These are phyloP conservation scores for Linum trigynum DNA, from an alignment of 345 rosid genomes.

Conservation along the genomic window DNA sequence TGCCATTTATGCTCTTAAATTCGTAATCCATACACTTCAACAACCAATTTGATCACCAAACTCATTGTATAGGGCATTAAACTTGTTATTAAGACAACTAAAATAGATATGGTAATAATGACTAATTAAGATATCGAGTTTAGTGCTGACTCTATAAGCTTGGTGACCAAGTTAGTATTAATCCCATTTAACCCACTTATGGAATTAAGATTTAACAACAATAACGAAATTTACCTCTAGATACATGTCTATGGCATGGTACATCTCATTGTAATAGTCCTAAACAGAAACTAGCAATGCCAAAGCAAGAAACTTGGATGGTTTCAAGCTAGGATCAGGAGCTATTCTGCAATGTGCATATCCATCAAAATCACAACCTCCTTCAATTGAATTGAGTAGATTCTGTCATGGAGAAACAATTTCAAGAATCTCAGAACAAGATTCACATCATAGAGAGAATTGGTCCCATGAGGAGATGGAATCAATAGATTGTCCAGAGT, in stretches of 20 bases:
- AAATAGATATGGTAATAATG: no score
- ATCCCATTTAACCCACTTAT: no score
- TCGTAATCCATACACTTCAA: no score
- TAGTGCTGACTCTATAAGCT: no score
- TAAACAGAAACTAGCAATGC: conserved; percentile 60
- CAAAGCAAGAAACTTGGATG: conserved; percentile 62
- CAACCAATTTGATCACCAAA: no score
- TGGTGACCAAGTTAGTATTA: no score
- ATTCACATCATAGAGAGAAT: conserved; percentile 60
- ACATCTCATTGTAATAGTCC: conserved; percentile 56
- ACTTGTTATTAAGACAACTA: no score
- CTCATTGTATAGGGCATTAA: no score
- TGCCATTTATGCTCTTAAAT: no score
- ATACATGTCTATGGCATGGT: conserved; percentile 66
- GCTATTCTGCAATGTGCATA: conserved; percentile 74
- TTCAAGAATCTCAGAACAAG: conserved; percentile 57
- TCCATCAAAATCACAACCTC: conserved; percentile 70
- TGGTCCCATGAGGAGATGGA: conserved; percentile 54
- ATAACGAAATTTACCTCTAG: conserved; percentile 43
- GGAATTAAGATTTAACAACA: no score
- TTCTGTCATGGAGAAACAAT: conserved; percentile 42
- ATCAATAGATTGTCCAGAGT: conserved; percentile 73
- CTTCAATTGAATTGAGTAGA: conserved; percentile 24
- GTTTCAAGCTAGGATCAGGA: conserved; percentile 69
- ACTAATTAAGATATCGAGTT: no score